Evolutionary conservation across 768 basidiomycete species (phyloP), one percentile per base, ranked within the genome.

Genomic region (Mrakia gelida): DNA sequence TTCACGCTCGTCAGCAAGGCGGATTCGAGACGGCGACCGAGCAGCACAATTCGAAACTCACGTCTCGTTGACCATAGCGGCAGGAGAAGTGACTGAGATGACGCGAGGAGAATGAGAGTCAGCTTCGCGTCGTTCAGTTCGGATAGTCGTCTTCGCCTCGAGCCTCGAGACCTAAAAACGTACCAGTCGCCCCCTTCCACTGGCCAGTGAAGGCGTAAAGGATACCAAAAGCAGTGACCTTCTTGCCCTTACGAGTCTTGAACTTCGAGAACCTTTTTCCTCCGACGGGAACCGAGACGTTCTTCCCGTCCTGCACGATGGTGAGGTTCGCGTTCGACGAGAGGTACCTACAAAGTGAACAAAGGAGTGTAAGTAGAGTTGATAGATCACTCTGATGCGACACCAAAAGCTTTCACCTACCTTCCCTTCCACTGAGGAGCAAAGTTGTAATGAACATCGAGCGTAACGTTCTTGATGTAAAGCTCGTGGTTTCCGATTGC

Each of bases 251-350:
- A 61, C 67, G 45, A 3, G 92, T 94, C 76, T 86, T 89, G 85
- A 93, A 93, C 83, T 92, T 93, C 34, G 86, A 85, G 81, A 87
- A 92, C 23, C 89, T 89, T 65, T 87, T 78, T 86, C 87, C 85
- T 30, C 89, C 88, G 59, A 88, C 83, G 0, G 88, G 87, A 1
- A 87, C 84, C 1, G 77, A 79, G 34, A 84, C 78, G 23, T 85
- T 86, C 21, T 83, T 75, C 59, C 85, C 81, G 81, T 88, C 87
- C 23, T 86, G 79, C 15, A 73, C 30, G 38, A 91, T 82, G 2
- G 93, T 94, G 82, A 96, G 92, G 85, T 95, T 92, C 75, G 89
- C 92, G 81, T 96, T 96, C 2, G 91, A 92, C 0, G 92, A 90
- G 68, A 97, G 85, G 83, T 94, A 95, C 65, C 90, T 45, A 10